phyloP scores from a whole-genome alignment of 2,329 filamentous ascomycete species.

The Aspergillus alliaceus region DNA sequence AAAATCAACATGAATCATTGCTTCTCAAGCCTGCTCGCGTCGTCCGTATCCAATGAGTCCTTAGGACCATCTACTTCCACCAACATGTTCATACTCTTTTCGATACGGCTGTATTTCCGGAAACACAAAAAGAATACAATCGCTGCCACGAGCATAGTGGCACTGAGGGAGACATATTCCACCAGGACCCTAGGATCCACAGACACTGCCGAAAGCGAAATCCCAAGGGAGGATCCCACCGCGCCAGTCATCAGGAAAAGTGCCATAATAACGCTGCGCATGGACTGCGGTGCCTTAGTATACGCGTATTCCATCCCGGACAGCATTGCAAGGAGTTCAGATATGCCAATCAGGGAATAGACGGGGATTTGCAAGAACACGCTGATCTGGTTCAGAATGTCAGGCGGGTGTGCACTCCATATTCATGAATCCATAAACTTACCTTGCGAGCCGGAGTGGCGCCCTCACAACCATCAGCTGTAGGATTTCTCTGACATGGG shows the following conservation, averaged over 20 bases:
- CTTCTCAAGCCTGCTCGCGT: not conserved
- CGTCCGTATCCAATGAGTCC: not conserved
- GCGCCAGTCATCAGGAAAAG: slow-evolving; percentile 15
- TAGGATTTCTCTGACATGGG: not conserved
- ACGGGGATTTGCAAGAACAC: not conserved
- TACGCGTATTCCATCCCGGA: slow-evolving; percentile 8
- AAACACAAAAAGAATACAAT: slow-evolving; percentile 10
- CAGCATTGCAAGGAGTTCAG: not conserved
- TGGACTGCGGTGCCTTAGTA: slow-evolving; percentile 9
- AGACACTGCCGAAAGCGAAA: slow-evolving; percentile 7
- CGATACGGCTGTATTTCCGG: slow-evolving; percentile 15
- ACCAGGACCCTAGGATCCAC: not conserved
- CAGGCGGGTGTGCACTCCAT: not conserved
- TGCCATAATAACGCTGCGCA: slow-evolving; percentile 23
- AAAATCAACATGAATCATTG: not conserved
- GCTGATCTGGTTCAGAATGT: not conserved
- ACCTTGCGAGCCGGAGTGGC: not conserved
- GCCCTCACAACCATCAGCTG: not conserved
- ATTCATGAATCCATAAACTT: not conserved
- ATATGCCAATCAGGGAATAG: not conserved
- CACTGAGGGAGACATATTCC: not conserved
- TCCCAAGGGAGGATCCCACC: slow-evolving; percentile 11
- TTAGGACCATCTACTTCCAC: not conserved
- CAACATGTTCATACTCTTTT: slow-evolving; percentile 13
- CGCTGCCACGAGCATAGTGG: slow-evolving; percentile 7